Percentiles rank a stretch among this genome's conserved stretches.
These are phyloP conservation scores for Sesbania bispinosa DNA, from an alignment of 306 rosid genomes.

Conservation along the genomic window DNA sequence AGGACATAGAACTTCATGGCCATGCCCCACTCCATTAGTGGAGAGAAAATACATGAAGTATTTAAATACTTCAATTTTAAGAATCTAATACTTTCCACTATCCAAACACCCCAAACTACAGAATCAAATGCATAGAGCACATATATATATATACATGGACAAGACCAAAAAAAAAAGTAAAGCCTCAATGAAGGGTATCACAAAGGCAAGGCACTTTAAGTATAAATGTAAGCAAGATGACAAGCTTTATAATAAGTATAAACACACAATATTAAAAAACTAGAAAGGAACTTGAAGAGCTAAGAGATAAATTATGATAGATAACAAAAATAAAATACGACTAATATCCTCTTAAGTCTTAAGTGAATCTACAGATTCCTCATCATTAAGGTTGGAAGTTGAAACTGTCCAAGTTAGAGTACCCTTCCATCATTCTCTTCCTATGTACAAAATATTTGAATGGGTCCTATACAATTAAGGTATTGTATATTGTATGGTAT, in stretches of 20 bases:
- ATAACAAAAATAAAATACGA: not conserved
- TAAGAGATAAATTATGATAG: not conserved
- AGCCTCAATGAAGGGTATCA: not conserved
- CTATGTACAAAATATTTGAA: not conserved
- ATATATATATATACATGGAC: not conserved
- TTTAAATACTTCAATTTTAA: not conserved
- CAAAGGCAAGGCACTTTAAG: not conserved
- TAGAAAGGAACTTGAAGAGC: not conserved
- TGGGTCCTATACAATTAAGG: not conserved
- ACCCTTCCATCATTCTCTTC: not conserved
- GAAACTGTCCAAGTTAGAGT: slow-evolving; percentile 3
- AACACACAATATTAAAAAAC: not conserved
- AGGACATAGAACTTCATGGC: not conserved
- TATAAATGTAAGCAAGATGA: not conserved
- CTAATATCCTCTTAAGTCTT: not conserved
- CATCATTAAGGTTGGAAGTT: not conserved
- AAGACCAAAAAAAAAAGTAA: not conserved
- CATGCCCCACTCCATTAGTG: not conserved
- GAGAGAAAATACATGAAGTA: not conserved
- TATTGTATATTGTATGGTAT: not conserved
- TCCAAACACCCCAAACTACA: not conserved
- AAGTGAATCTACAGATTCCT: not conserved
- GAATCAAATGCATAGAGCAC: no score
- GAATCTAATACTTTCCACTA: not conserved
- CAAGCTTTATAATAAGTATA: not conserved